Evolutionary conservation across 495 filamentous ascomycete genomes (phyloP), one percentile per base, ranked within the genome.

Genomic region (Penicillium nucicola): DNA sequence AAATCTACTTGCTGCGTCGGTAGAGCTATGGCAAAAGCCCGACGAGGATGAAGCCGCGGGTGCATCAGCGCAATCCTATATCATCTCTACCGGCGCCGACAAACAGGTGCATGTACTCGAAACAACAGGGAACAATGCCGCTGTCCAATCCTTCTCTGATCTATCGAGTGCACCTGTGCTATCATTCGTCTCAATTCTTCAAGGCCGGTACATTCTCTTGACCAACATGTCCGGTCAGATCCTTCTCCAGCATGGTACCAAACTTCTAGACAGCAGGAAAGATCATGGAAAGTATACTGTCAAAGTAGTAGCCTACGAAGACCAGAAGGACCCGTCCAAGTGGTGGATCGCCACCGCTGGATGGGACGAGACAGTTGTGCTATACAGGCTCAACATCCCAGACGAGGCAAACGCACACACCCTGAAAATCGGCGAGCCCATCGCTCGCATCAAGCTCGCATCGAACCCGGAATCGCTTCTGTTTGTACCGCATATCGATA

Each of bases 201-300:
- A 61, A 23, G 71, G 71, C 4, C 57, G 55, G 44, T 70, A 64
- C 34, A 51, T 65, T 9, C 47, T 88, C 30, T 69, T 76, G 41
- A 71, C 78, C 28, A 78, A 77, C 51, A 87, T 88, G 85, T 82
- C 83, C n/a, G 85, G 85, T 2, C 72, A 79, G 35, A 56, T 86
- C 10, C 44, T 77, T 71, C 53, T 82, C 58, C 59, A 70, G 66
- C 55, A 58, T 1, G 70, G 68, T 12, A 57, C 61, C 9, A 47
- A 53, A 14, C 50, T 76, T 0, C 42, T 84, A 14, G 73, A 76
- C n/a, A 63, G 53, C 6, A 62, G 81, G 46, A 77, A 70, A 23
- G 80, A 86, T 48, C 85, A 88, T 53, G 55, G 55, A 5, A 88
- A 88, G 61, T 88, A 85, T 59, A 70, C 74, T 5, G 81, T 86